Conservation (phyloP, 305 asterid genomes). For the Fraxinus baroniana region DNA sequence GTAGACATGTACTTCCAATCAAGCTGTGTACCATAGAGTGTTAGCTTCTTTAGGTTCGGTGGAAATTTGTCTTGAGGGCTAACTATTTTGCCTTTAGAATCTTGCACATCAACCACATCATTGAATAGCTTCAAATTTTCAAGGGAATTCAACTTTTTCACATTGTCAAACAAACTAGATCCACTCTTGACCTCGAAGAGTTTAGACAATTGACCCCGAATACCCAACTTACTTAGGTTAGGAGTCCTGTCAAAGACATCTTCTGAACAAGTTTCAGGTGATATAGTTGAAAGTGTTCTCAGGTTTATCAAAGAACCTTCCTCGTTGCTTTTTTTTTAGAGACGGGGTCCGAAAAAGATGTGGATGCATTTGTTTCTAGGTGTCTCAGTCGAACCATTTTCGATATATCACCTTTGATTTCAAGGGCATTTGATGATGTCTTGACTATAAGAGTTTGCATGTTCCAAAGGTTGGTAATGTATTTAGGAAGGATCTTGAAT, state of each 20-base stretch:
- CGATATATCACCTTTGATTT: slow-evolving; percentile 46
- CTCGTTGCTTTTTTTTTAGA: too few species aligned
- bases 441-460: slow-evolving; percentile 53
- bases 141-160: slow-evolving; percentile 40
- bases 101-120: slow-evolving; percentile 15
- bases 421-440: slow-evolving; percentile 40
- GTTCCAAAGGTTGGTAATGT: slow-evolving; percentile 52
- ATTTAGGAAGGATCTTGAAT: slow-evolving; percentile 35
- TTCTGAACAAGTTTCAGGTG: not conserved
- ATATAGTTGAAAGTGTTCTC: not conserved
- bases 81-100: not conserved
- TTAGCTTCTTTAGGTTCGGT: not conserved
- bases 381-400: slow-evolving; percentile 58
- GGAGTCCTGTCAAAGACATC: not conserved
- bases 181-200: slow-evolving; percentile 32
- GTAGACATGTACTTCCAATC: not conserved
- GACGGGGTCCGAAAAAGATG: slow-evolving; percentile 33
- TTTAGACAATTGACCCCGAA: slow-evolving; percentile 40
- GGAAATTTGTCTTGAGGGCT: not conserved
- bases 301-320: not conserved
- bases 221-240: slow-evolving; percentile 39
- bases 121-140: slow-evolving; percentile 46
- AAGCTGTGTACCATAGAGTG: not conserved
- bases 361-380: slow-evolving; percentile 50
- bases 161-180: slow-evolving; percentile 31